Evolutionary conservation across 2,329 filamentous ascomycete genomes (phyloP), one percentile per base, ranked within the genome.

Genomic region (Mycocentrospora acerina): DNA sequence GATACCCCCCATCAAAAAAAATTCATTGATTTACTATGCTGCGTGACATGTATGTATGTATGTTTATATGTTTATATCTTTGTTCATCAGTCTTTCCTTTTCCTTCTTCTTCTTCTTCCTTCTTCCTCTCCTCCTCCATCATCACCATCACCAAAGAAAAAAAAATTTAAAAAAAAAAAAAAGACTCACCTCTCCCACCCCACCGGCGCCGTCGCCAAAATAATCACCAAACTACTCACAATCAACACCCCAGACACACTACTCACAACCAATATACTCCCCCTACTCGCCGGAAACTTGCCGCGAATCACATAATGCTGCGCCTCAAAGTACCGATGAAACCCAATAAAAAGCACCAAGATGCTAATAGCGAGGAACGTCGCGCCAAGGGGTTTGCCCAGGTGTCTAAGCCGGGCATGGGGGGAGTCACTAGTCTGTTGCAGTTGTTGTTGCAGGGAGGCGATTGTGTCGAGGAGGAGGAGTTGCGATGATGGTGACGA

Each of bases 241-340:
- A 84, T 82, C 55, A 85, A 57, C 8, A 71, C 72, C 9, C 70
- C 75, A 2, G 86, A 81, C 29, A 90, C 77, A 13, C 80, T 66
- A 7, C 83, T 79, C 22, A 91, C 79, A 25, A 90, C 53, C 31
- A 88, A 71, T 29, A 93, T 81, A 15, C 86, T 88, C 4, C 86
- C 86, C 48, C 88, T 75, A 53, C 84, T 86, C 7, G 87, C 86
- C 0, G 87, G 86, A 55, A 90, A 90, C 64, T 90, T 90, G 54
- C 87, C 86, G 47, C 79, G 71, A 44, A 91, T 83, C 16, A 93
- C 80, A 79, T 88, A 93, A 56, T 86, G 77, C 69, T 93, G 88
- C 15, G 80, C 78, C 60, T 88, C 82, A 54, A 88, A 84, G 64
- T 89, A 93, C 35, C 88, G 76, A 59, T 86, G 83, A 64, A 89